Conservation (phyloP, 1,284 basidiomycete genomes). For the Porogramme epimiltina region DNA sequence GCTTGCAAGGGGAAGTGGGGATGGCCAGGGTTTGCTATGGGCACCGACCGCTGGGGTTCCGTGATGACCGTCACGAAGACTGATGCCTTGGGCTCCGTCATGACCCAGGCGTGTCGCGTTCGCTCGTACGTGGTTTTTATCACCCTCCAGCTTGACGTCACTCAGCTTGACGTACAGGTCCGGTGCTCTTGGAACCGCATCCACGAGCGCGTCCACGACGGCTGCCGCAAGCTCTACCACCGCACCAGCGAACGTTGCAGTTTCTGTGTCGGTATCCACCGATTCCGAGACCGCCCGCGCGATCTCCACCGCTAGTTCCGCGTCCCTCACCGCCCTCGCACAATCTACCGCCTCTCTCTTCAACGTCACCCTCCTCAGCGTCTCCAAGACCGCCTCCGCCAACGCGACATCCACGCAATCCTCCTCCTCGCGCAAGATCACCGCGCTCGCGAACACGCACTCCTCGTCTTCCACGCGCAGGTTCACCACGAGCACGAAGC, state of each 20-base stretch:
- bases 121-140: slow-evolving; percentile 17
- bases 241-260: slow-evolving; percentile 11
- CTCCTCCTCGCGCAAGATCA: not conserved
- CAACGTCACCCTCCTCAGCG: slow-evolving; percentile 12
- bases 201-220: slow-evolving; percentile 11
- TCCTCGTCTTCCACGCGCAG: not conserved
- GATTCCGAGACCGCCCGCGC: not conserved
- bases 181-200: slow-evolving; percentile 5
- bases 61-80: slow-evolving; percentile 35
- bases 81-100: slow-evolving; percentile 29
- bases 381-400: slow-evolving; percentile 18
- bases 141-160: not conserved
- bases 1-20: slow-evolving; percentile 51
- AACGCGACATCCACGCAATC: slow-evolving; percentile 19
- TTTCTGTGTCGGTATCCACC: slow-evolving; percentile 21
- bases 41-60: slow-evolving; percentile 53
- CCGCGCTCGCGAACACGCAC: not conserved
- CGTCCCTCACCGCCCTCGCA: slow-evolving; percentile 9
- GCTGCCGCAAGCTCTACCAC: slow-evolving; percentile 6
- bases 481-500: slow-evolving; percentile 1
- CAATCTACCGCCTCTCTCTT: slow-evolving; percentile 11
- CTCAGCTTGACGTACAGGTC: slow-evolving; percentile 3
- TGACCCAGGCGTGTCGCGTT: slow-evolving; percentile 41
- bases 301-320: slow-evolving; percentile 9
- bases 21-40: slow-evolving; percentile 51